These are phyloP conservation scores for Chalara sp. DNA, from an alignment of 2,329 filamentous ascomycete species.

Conservation along the genomic window DNA sequence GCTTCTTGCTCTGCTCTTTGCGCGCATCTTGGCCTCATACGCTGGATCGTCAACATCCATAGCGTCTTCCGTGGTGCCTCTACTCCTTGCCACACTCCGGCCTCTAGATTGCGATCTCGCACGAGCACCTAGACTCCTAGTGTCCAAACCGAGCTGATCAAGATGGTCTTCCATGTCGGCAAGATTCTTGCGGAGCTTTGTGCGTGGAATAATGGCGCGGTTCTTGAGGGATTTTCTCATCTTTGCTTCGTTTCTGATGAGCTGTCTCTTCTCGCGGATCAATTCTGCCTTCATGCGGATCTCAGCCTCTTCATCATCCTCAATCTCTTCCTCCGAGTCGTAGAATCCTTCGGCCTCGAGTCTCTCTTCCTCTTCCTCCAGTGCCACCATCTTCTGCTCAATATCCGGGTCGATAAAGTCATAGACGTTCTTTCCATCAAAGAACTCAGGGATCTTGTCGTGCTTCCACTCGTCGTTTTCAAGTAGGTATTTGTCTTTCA, in stretches of 20 bases:
- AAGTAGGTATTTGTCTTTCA: slow-evolving; percentile 82
- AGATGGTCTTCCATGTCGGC: slow-evolving; percentile 83
- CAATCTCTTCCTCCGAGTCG: slow-evolving; percentile 72
- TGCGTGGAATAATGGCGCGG: slow-evolving; percentile 84
- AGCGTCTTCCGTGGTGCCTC: slow-evolving; percentile 55
- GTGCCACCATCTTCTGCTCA: slow-evolving; percentile 79
- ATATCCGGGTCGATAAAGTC: slow-evolving; percentile 98
- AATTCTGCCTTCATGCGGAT: slow-evolving; percentile 86
- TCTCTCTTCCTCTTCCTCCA: slow-evolving; percentile 93
- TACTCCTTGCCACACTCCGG: slow-evolving; percentile 59
- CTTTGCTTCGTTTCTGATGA: slow-evolving; percentile 90
- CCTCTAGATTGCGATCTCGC: slow-evolving; percentile 67
- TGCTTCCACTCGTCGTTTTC: slow-evolving; percentile 91
- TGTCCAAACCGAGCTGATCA: slow-evolving; percentile 79
- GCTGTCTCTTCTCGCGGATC: slow-evolving; percentile 87
- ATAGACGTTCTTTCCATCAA: slow-evolving; percentile 94
- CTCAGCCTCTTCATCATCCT: slow-evolving; percentile 84
- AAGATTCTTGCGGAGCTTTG: slow-evolving; percentile 71
- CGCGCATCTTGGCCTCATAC: slow-evolving; percentile 54
- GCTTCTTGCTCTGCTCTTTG: slow-evolving; percentile 64
- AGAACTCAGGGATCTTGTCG: slow-evolving; percentile 89
- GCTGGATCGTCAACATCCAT: slow-evolving; percentile 67
- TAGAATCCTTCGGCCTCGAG: slow-evolving; percentile 91
- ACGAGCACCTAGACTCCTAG: slow-evolving; percentile 65
- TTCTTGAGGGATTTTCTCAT: slow-evolving; percentile 98